Evolutionary conservation across 169 alveolate species (phyloP), one percentile per base, ranked within the genome.

Genomic region (Plasmodium fragile): DNA sequence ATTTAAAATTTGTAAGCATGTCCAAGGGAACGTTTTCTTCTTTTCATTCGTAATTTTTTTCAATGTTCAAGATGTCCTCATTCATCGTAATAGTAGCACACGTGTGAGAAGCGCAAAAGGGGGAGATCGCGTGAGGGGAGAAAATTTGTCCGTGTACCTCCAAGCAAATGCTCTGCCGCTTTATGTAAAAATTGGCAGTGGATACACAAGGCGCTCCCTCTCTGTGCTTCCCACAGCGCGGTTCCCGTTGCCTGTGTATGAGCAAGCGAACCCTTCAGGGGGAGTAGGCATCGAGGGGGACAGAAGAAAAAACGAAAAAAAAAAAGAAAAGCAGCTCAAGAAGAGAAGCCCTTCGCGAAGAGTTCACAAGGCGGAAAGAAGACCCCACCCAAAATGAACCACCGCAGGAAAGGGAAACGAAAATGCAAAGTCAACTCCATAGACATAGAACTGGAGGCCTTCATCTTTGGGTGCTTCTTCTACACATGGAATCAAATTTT

Each of bases 361-460:
- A 30, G 1, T 4, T 16, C 22, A 55, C 72, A 55, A 2, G 11
- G 36, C 6, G 36, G 36, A 65, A 65, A 22, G 1, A n/a, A n/a
- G 8, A 75, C 22, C 7, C 1, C 36, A 5, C 5, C 6, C n/a
- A 70, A 78, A 55, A 89, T 89, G 94, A 89, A 25, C 34, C 34
- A 39, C 28, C 53, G 52, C 30, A 89, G 52, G 36, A 59, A 52
- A 41, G 72, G 53, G 39, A 89, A 89, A 18, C 69, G 94, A 49
- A 80, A 79, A 89, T 89, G 91, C 69, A 89, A 89, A 43, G 39
- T 89, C 32, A 77, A 39, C 49, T 89, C 7, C 55, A 70, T 89
- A 55, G 94, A 89, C 82, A 79, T 89, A 39, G 94, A 89, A 59
- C 36, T 89, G 65, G 94, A 89, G 55, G 94, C 94, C 28, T 89